phyloP scores from a whole-genome alignment of 208 protist genomes.

The Leptomonas seymouri region DNA sequence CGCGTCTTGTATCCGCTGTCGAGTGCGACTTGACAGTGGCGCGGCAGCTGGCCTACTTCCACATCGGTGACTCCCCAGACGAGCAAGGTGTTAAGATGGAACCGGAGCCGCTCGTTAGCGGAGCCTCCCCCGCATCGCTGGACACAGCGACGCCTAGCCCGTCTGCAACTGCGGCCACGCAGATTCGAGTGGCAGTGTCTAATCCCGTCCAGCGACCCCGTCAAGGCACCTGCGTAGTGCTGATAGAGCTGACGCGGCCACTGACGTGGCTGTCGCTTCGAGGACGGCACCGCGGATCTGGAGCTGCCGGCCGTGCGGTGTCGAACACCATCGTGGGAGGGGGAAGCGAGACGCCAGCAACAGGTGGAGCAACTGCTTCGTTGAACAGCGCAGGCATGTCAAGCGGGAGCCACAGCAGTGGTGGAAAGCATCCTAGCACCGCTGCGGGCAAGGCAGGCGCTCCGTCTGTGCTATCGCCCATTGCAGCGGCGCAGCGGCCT shows the following conservation, averaged over 20 bases:
- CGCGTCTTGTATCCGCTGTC: slow-evolving; percentile 18
- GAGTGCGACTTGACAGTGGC: slow-evolving; percentile 27
- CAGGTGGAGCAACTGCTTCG: no score
- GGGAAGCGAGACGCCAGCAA: neutral
- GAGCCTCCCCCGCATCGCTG: neutral
- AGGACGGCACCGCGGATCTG: slow-evolving; percentile 7
- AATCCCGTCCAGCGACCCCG: slow-evolving; percentile 32
- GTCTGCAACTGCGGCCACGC: neutral
- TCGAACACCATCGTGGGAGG: neutral
- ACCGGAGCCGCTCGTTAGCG: slow-evolving; percentile 8
- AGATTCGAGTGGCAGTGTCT: slow-evolving; percentile 19
- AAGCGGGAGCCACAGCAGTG: no score
- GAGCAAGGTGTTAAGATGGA: slow-evolving; percentile 8
- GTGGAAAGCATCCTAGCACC: no score
- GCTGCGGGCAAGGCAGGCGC: neutral
- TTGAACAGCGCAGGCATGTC: no score
- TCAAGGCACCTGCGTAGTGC: slow-evolving; percentile 29
- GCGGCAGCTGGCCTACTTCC: slow-evolving; percentile 25
- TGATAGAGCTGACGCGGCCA: slow-evolving; percentile 32
- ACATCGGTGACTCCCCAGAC: slow-evolving; percentile 17
- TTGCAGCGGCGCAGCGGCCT: no score
- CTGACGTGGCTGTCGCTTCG: slow-evolving; percentile 30
- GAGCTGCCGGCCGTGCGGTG: neutral
- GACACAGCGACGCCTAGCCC: neutral
- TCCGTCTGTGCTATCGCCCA: no score